These are phyloP conservation scores for Dalbergia cultrata DNA, from an alignment of 306 rosid species.

Conservation along the genomic window DNA sequence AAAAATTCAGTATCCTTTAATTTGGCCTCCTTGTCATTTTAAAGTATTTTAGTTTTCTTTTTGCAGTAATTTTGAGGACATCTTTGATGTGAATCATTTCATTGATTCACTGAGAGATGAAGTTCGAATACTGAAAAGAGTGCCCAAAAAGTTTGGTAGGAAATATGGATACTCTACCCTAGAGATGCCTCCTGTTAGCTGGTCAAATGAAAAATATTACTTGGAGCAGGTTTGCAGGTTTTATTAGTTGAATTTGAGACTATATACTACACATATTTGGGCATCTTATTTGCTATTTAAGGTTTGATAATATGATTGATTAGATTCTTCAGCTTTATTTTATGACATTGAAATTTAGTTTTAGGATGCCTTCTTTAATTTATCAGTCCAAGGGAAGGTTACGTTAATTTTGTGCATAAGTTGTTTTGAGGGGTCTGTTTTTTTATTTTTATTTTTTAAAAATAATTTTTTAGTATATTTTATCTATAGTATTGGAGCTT, in stretches of 20 bases:
- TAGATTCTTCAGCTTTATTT: slow-evolving; percentile 12
- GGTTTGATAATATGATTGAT: slow-evolving; percentile 20
- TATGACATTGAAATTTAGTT: not conserved
- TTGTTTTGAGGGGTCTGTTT: slow-evolving; percentile 13
- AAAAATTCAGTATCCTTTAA: slow-evolving; percentile 35
- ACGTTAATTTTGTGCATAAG: not conserved
- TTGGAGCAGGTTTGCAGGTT: slow-evolving; percentile 77
- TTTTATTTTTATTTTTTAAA: not conserved
- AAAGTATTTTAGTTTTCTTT: slow-evolving; percentile 42
- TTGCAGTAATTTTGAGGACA: slow-evolving; percentile 93
- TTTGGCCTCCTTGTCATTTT: slow-evolving; percentile 43
- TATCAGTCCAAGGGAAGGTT: slow-evolving; percentile 1
- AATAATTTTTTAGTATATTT: too few relatives aligned
- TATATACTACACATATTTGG: not conserved
- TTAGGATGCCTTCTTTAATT: slow-evolving; percentile 10
- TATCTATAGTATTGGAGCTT: not conserved
- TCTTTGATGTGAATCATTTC: slow-evolving; percentile 92
- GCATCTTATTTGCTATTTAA: slow-evolving; percentile 1
- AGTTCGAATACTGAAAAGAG: slow-evolving; percentile 88
- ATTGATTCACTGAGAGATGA: slow-evolving; percentile 88
- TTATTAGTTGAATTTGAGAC: slow-evolving; percentile 25
- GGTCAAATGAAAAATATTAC: slow-evolving; percentile 92
- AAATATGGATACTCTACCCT: slow-evolving; percentile 67
- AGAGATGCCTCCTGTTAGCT: slow-evolving; percentile 98
- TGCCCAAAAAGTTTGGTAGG: slow-evolving; percentile 77